phyloP scores from a whole-genome alignment of 805 yeast genomes.

The Teunomyces cretensis region DNA sequence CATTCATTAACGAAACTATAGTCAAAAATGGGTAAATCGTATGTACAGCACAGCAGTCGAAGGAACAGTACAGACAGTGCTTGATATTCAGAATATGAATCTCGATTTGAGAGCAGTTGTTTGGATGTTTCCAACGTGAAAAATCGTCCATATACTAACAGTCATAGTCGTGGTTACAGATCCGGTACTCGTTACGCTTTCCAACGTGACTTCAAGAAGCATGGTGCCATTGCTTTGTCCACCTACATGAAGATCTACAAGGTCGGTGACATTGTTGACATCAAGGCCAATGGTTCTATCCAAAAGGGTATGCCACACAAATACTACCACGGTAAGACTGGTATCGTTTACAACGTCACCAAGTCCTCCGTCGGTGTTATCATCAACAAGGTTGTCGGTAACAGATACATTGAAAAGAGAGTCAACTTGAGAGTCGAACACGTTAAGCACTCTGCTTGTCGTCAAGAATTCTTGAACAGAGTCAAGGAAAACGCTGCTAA shows the following conservation, averaged over 20 bases:
- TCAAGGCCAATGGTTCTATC: conserved; percentile 98
- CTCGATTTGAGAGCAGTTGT: neutral
- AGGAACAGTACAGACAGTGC: neutral
- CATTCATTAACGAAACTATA: conserved; percentile 8
- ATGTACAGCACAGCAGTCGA: conserved; percentile 15
- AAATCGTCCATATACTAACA: conserved; percentile 1
- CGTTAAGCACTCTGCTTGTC: conserved; percentile 99
- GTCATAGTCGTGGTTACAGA: conserved; percentile 89
- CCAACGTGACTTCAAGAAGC: conserved; percentile 99
- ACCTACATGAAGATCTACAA: conserved; percentile 97
- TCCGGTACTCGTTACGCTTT: conserved; percentile 99
- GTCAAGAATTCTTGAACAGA: conserved; percentile 98
- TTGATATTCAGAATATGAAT: neutral
- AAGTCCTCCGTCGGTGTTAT: conserved; percentile 98
- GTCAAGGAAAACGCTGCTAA: conserved; percentile 95
- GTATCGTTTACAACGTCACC: conserved; percentile 98
- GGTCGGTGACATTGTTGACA: conserved; percentile 99
- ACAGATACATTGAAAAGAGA: conserved; percentile 99
- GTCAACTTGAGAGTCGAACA: conserved; percentile 98
- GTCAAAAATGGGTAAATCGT: conserved; percentile 39
- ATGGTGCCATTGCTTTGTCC: conserved; percentile 92
- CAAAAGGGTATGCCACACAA: conserved; percentile 99
- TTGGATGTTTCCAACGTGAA: neutral
- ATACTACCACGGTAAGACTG: conserved; percentile 99
- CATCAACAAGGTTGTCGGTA: conserved; percentile 96